Base-by-base conservation (phyloP, 371 early-diverging fungal genomes). In the Choanephora cucurbitarum region DNA sequence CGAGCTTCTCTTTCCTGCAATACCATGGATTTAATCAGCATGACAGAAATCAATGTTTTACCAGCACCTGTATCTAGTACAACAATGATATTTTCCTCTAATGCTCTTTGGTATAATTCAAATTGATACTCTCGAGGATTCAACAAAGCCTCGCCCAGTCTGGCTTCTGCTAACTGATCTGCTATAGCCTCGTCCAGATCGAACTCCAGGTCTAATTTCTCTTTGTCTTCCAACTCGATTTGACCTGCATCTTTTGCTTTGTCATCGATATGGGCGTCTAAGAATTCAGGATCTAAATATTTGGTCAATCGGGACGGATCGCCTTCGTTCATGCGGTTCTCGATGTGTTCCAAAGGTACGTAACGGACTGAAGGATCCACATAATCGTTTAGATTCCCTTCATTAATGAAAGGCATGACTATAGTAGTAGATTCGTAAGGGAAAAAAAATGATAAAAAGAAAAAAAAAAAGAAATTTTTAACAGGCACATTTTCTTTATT, bases 51-150 rank as follows among this genome's bases (percentile, higher is more conserved):
- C 2, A 95, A 69, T 3, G 97, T 96, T 66, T 97, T 95, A n/a
- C 97, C 97, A 18, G 88, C 84, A 9, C 97, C 97, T 0, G 97
- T 96, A 54, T 93, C 92, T 48, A 97, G 73, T 1, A 95, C 91
- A 0, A 91, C 89, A 54, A 97, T 88, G 33, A 91, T 76, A 69
- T 96, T 97, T 4, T 76, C 72, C 6, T 73, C 58, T 23, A 75
- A 57, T 0, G 97, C 93, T 43, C 75, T 77, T 49, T 79, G 70
- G 49, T 79, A 89, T 8, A 95, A 71, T 34, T 91, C 88, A 28
- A 84, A 58, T 69, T 96, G 97, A 59, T 96, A 95, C 28, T 77
- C 77, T 22, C 91, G 73, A 0, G 93, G 88, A 19, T 67, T 63
- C n/a, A 80, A 40, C 40, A 67, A 53, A 5, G 57, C 59, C 4